phyloP scores from a whole-genome alignment of 73 alveolate species.

The Symbiodinium natans region DNA sequence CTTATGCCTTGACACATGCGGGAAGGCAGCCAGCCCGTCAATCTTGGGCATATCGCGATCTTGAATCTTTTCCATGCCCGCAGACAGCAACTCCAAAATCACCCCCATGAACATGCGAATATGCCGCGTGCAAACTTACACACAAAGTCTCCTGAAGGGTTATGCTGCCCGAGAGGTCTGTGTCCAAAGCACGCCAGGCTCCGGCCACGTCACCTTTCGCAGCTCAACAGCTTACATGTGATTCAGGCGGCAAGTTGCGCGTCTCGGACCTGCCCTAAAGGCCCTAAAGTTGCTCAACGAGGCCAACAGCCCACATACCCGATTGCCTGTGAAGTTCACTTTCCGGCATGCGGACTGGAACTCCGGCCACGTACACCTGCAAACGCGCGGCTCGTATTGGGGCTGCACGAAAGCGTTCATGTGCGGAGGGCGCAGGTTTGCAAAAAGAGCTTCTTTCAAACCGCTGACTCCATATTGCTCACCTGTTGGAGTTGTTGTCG shows the following conservation, averaged over 20 bases:
- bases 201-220: constrained; percentile 67
- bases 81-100: too few relatives aligned
- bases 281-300: too few relatives aligned
- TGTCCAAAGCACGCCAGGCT: constrained; percentile 83
- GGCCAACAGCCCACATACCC: background rate
- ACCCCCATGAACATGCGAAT: too few relatives aligned
- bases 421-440: background rate
- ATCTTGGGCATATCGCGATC: too few relatives aligned
- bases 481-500: constrained; percentile 50
- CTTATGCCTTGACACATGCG: too few relatives aligned
- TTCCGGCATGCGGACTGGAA: constrained; percentile 44
- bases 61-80: too few relatives aligned
- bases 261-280: too few relatives aligned
- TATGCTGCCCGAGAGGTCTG: constrained; percentile 76
- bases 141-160: constrained; percentile 59
- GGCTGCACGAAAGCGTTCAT: constrained; percentile 10
- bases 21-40: too few relatives aligned
- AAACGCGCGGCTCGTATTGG: background rate
- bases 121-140: too few relatives aligned
- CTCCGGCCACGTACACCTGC: constrained; percentile 83
- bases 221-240: too few relatives aligned
- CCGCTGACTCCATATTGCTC: background rate
- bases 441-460: too few relatives aligned
- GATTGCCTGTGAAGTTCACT: background rate
- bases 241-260: too few relatives aligned